Evolutionary conservation across 2,329 filamentous ascomycete genomes (phyloP).

Genomic region (Colletotrichum caudatum): DNA sequence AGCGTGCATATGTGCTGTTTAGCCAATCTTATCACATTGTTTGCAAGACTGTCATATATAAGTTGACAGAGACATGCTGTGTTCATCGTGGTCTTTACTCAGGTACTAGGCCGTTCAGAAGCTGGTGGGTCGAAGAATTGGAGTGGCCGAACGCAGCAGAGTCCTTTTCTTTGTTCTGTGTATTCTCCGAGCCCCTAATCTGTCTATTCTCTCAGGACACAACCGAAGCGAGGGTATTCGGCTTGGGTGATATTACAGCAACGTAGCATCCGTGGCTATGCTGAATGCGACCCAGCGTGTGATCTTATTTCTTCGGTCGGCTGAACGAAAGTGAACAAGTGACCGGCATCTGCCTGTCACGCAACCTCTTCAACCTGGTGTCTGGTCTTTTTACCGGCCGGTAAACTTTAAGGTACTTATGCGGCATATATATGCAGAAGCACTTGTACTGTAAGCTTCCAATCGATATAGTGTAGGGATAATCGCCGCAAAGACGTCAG

Average conservation of each 20-base stretch:
- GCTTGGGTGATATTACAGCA: background rate
- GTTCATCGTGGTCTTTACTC: background rate
- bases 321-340: background rate
- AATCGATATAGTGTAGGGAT: too few relatives aligned
- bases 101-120: background rate
- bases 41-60: background rate
- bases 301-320: too few relatives aligned
- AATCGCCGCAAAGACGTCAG: background rate
- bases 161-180: background rate
- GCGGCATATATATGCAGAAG: background rate
- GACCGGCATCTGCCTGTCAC: background rate
- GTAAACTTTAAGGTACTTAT: background rate
- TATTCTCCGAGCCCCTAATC: too few relatives aligned
- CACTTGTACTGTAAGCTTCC: too few relatives aligned
- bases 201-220: background rate
- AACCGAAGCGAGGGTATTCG: background rate
- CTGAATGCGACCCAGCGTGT: conserved; percentile 5
- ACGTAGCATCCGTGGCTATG: background rate
- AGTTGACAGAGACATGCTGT: background rate
- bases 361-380: background rate
- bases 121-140: background rate
- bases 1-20: background rate
- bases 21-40: background rate
- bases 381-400: too few relatives aligned
- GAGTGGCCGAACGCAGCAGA: background rate